Conservation (phyloP, 805 yeast genomes). For the Candida adriatica region DNA sequence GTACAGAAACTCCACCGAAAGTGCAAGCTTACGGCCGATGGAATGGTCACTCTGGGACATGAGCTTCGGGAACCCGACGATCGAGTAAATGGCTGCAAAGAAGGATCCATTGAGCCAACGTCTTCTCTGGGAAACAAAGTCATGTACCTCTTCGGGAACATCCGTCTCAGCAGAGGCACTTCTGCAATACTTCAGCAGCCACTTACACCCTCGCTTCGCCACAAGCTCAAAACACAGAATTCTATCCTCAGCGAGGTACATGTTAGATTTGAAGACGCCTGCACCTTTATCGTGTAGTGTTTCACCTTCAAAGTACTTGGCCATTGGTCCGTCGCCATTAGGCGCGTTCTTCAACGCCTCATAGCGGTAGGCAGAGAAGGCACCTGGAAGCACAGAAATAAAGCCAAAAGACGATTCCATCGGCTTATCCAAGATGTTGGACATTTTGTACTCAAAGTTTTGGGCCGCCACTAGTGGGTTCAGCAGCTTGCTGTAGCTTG, state of each 20-base stretch:
- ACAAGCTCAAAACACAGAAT: slow-evolving; percentile 91
- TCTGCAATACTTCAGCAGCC: slow-evolving; percentile 81
- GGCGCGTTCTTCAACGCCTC: slow-evolving; percentile 62
- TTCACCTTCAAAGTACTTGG: slow-evolving; percentile 90
- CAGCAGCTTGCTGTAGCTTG: slow-evolving; percentile 41
- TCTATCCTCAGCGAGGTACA: slow-evolving; percentile 97
- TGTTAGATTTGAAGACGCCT: slow-evolving; percentile 88
- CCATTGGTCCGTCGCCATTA: slow-evolving; percentile 78
- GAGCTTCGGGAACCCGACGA: slow-evolving; percentile 66
- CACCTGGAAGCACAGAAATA: slow-evolving; percentile 92
- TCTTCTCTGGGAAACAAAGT: slow-evolving; percentile 84
- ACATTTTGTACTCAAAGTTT: slow-evolving; percentile 93
- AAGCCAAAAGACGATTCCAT: slow-evolving; percentile 93
- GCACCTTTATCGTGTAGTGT: slow-evolving; percentile 57
- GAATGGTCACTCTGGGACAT: slow-evolving; percentile 73
- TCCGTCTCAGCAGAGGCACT: slow-evolving; percentile 91
- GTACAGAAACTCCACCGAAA: slow-evolving; percentile 75
- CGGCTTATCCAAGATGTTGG: slow-evolving; percentile 92
- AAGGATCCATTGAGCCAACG: slow-evolving; percentile 97
- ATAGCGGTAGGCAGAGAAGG: slow-evolving; percentile 90
- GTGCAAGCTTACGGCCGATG: slow-evolving; percentile 53
- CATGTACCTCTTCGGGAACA: slow-evolving; percentile 85
- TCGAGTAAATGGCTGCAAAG: slow-evolving; percentile 87
- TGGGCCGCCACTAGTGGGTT: slow-evolving; percentile 96
- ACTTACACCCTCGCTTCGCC: slow-evolving; percentile 67